Evolutionary conservation across 345 rosid genomes (phyloP).

Genomic region (Gossypium ekmanianum): DNA sequence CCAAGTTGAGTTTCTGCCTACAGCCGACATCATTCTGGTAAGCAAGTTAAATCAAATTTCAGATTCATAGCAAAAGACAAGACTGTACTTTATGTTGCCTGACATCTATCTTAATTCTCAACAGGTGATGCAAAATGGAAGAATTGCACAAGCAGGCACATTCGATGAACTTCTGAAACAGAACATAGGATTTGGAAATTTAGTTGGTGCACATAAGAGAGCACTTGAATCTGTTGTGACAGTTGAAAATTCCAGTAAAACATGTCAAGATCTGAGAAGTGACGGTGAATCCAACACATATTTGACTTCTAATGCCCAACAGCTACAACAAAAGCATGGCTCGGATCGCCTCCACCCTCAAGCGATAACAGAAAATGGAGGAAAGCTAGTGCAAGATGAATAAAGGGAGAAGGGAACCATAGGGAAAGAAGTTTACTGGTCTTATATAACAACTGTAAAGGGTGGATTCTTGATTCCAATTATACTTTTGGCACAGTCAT

Average conservation of each 20-base stretch:
- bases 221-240: constrained; percentile 71
- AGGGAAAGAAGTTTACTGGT: constrained; percentile 81
- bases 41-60: constrained; percentile 18
- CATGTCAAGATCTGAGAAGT: constrained; percentile 30
- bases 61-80: not conserved
- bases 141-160: constrained; percentile 72
- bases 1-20: constrained; percentile 97
- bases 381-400: constrained; percentile 86
- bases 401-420: constrained; percentile 88
- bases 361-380: constrained; percentile 59
- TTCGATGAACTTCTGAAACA: constrained; percentile 71
- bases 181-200: constrained; percentile 75
- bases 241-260: constrained; percentile 53
- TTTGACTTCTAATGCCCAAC: constrained; percentile 32
- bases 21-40: constrained; percentile 92
- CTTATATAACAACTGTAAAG: constrained; percentile 65
- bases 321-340: constrained; percentile 35
- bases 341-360: constrained; percentile 48
- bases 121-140: constrained; percentile 93
- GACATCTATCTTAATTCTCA: constrained; percentile 16
- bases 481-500: constrained; percentile 79
- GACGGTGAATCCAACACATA: constrained; percentile 39
- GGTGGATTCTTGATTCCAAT: constrained; percentile 70
- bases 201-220: constrained; percentile 86
- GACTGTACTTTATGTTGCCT: not conserved